Evolutionary conservation across 257 asterid species (phyloP), one percentile per base, ranked within the genome.

Genomic region (Capsicum pubescens): DNA sequence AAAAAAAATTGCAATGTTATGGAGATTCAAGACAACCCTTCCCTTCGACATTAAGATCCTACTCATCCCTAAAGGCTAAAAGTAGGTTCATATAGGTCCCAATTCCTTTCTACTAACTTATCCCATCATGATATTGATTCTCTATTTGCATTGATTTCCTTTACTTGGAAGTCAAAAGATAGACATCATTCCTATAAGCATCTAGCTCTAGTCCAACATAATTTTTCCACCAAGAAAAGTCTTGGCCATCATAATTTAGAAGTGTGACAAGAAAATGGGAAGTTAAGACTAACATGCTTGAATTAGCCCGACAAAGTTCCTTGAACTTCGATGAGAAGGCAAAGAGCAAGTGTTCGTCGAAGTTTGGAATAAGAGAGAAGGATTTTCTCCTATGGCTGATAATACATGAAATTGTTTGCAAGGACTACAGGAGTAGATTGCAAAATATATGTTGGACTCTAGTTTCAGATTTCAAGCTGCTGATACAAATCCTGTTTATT

Each of bases 321-420:
- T 72, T 72, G 59, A 46, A n/a, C 39, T 19, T 48, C 46, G 1
- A 42, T 12, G n/a, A 7, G 46, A 74, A 74, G 61, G 35, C n/a
- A 50, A 4, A 21, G 60, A 50, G 21, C 13, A 50, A 50, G 80
- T 7, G 44, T 74, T 74, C 0, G 10, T 48, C 42, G 7, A 74
- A 74, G 80, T 74, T 72, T 17, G 3, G 4, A 39, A 19, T 72
- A 72, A 72, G 59, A 74, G 19, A 72, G 59, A 72, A 46, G 80
- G 80, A 50, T 48, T 74, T 74, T 76, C 48, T 8, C 63, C 72
- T 56, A 26, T 7, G 11, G 63, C 8, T 76, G 14, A 52, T 13
- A 54, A 14, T 52, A 26, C 80, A 19, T 13, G 81, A 52, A 50
- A 52, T 4, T 76, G 81, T 26, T 76, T 52, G 26, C 63, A 54